Conservation (phyloP, 1,139 yeast species). For the Taphrina communis region DNA sequence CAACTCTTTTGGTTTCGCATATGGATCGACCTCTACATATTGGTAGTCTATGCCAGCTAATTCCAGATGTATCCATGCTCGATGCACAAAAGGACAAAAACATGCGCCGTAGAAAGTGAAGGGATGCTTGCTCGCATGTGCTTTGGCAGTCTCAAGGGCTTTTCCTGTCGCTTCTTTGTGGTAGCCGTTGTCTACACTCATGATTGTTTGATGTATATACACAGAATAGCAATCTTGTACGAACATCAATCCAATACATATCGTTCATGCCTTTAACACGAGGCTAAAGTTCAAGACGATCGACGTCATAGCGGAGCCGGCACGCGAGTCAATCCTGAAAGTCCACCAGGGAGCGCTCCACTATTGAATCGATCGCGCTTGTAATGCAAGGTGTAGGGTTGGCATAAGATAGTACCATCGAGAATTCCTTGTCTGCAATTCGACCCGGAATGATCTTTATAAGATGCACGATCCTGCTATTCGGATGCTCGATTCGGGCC, state of each 20-base stretch:
- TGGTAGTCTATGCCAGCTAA: constrained; percentile 20
- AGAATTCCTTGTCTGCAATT: no score
- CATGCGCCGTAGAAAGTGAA: constrained; percentile 38
- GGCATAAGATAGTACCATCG: no score
- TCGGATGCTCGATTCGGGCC: neutral
- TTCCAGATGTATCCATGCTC: constrained; percentile 38
- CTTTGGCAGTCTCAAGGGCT: constrained; percentile 25
- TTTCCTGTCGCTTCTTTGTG: constrained; percentile 32
- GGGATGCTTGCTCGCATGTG: neutral
- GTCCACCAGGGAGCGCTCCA: neutral
- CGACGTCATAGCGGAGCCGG: constrained; percentile 20
- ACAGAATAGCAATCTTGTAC: no score
- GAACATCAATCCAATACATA: no score
- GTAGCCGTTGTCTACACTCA: constrained; percentile 34
- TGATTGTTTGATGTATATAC: neutral
- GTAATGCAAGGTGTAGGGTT: neutral
- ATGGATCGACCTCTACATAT: constrained; percentile 39
- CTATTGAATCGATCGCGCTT: neutral
- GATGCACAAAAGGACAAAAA: constrained; percentile 42
- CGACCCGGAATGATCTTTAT: no score
- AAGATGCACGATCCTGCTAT: neutral
- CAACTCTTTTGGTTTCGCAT: constrained; percentile 37
- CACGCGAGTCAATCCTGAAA: neutral
- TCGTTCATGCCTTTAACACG: no score
- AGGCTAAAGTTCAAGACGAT: neutral